Evolutionary conservation across 345 rosid species (phyloP), one percentile per base, ranked within the genome.

Genomic region (Linum usitatissimum): DNA sequence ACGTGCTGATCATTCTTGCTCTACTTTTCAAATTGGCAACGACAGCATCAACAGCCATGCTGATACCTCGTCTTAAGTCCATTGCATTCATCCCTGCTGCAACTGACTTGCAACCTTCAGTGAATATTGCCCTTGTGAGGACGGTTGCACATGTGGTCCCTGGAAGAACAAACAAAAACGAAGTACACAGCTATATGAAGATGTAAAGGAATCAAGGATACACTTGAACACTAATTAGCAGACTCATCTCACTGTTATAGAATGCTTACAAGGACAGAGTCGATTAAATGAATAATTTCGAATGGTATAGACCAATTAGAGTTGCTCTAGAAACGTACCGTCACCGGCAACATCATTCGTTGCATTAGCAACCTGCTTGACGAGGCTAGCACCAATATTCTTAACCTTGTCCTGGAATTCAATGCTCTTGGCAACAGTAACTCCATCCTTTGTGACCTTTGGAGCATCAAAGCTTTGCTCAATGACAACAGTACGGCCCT

Each of bases 131-230:
- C 59, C 77, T 73, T 18, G 99, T 86, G 64, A 93, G 94, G 65
- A 93, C 75, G 0, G 99, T 93, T 17, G 99, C 99, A 76, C 97
- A 93, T n/a, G 99, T 93, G 57, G 99, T 86, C 65, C 99, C 97
- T 90, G 80, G 51, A 73, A 65, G 14, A 10, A 23, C 21, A 67
- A 55, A 6, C 4, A 6, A 49, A 38, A 21, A 7, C 15, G n/a
- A 12, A 0, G 64, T 53, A 67, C 8, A 39, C 17, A 13, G 30
- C 20, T 18, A 5, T 18, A 10, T 19, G n/a, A n/a, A n/a, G n/a
- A n/a, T n/a, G n/a, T n/a, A n/a, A n/a, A n/a, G n/a, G n/a, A n/a
- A n/a, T n/a, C n/a, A n/a, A n/a, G n/a, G n/a, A n/a, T n/a, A n/a
- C n/a, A n/a, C n/a, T n/a, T n/a, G n/a, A n/a, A n/a, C n/a, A n/a